phyloP scores from a whole-genome alignment of 208 protist genomes.

The Acanthamoeba castellanii region DNA sequence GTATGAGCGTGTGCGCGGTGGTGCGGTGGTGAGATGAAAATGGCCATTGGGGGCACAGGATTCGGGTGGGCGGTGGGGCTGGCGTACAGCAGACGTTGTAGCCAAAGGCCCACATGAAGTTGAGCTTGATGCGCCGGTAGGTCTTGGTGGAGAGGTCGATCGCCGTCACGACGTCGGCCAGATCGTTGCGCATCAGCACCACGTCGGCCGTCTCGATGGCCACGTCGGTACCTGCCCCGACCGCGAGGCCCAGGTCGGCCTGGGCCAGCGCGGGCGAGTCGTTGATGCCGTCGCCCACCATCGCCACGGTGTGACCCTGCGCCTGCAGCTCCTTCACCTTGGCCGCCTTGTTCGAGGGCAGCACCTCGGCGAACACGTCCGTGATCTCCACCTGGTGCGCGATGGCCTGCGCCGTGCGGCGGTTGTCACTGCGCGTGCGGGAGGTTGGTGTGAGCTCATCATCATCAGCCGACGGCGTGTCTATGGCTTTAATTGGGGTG shows the following conservation, averaged over 20 bases:
- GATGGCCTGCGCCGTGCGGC: background rate
- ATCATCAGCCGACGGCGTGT: no score
- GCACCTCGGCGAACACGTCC: conserved; percentile 91
- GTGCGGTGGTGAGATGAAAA: no score
- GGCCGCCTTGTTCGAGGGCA: conserved; percentile 92
- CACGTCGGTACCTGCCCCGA: conserved; percentile 90
- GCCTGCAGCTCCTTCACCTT: conserved; percentile 85
- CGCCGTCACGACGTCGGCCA: conserved; percentile 88
- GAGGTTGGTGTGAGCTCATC: no score
- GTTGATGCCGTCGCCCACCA: conserved; percentile 92
- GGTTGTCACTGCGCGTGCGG: no score
- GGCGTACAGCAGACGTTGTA: conserved; percentile 91
- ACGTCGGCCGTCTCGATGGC: conserved; percentile 87
- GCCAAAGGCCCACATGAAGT: conserved; percentile 91
- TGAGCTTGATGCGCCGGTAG: conserved; percentile 90
- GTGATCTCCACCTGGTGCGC: conserved; percentile 91
- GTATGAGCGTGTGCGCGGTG: no score
- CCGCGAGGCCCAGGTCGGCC: conserved; percentile 93
- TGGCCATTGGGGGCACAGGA: background rate
- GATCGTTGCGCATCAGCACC: conserved; percentile 88
- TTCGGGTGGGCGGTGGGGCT: background rate
- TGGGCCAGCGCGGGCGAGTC: conserved; percentile 90
- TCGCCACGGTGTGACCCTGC: background rate
- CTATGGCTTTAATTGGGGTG: no score
- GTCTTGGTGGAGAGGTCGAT: conserved; percentile 89